Evolutionary conservation across 169 alveolate species (phyloP).

Genomic region (Cryptosporidium ryanae): DNA sequence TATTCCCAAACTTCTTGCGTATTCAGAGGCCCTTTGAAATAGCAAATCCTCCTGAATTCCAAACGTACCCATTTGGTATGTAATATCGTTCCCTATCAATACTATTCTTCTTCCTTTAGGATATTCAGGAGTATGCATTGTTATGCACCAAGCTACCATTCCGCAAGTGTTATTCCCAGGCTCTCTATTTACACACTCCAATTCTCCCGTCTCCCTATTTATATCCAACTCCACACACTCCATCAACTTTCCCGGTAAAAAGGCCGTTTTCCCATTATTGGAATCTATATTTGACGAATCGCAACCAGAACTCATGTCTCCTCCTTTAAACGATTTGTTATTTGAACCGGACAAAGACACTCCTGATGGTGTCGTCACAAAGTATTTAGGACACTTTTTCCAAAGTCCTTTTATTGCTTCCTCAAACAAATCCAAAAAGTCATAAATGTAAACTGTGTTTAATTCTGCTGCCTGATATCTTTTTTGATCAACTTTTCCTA

Average conservation of each 20-base stretch:
- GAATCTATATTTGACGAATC: conserved; percentile 16
- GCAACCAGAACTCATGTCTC: background rate
- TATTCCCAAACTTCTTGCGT: conserved; percentile 83
- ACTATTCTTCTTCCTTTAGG: conserved; percentile 85
- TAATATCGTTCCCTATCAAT: conserved; percentile 85
- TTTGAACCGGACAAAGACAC: conserved; percentile 3
- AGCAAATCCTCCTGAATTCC: conserved; percentile 82
- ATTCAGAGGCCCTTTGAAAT: conserved; percentile 83
- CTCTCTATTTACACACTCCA: conserved; percentile 76
- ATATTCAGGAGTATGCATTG: conserved; percentile 80
- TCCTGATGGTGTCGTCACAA: conserved; percentile 62
- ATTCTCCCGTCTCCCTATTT: conserved; percentile 57
- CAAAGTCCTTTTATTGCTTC: conserved; percentile 77
- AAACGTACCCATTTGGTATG: conserved; percentile 83
- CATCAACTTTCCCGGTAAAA: conserved; percentile 63
- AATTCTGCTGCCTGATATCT: conserved; percentile 75
- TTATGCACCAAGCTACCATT: conserved; percentile 81
- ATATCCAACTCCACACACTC: conserved; percentile 56
- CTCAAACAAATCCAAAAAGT: conserved; percentile 78
- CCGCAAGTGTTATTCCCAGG: conserved; percentile 80
- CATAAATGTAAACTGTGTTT: conserved; percentile 78
- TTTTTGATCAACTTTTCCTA: conserved; percentile 75
- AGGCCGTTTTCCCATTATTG: conserved; percentile 23
- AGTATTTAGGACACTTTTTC: conserved; percentile 78
- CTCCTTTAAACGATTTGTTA: conserved; percentile 9